Evolutionary conservation across 345 rosid species (phyloP).

Genomic region (Eucalyptus globulus): DNA sequence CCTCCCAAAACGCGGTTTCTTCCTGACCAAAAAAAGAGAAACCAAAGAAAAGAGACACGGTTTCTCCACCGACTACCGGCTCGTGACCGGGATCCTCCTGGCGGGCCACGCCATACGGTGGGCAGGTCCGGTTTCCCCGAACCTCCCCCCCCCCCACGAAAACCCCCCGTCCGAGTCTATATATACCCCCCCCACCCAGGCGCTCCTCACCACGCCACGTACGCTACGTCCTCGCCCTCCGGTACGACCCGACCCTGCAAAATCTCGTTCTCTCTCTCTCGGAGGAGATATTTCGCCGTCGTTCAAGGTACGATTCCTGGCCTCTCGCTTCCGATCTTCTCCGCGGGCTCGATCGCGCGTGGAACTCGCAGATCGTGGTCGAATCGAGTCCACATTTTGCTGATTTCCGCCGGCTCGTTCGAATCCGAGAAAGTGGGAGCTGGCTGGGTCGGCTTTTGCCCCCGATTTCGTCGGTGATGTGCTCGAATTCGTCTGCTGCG

Average conservation of each 20-base stretch:
- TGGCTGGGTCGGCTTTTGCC: background rate
- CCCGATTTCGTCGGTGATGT: background rate
- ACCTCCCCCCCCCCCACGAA: background rate
- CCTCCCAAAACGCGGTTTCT: background rate
- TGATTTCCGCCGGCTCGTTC: background rate
- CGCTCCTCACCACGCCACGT: background rate
- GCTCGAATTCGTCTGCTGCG: too few relatives aligned
- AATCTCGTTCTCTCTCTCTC: background rate
- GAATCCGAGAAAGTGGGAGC: background rate
- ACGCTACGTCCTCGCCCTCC: background rate
- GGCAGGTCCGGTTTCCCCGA: constrained; percentile 1
- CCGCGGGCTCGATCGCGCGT: background rate
- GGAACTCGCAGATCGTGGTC: background rate
- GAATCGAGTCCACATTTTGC: background rate
- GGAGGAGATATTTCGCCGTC: background rate
- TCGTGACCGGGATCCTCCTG: background rate
- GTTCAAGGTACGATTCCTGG: background rate
- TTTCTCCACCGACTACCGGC: background rate
- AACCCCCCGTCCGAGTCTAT: background rate
- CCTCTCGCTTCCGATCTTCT: background rate
- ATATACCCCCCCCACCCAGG: background rate
- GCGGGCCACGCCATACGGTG: background rate
- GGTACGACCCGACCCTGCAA: background rate
- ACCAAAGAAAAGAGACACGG: background rate
- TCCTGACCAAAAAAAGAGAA: background rate